These are phyloP conservation scores for Jasminum sambac DNA, from an alignment of 257 asterid species.

Conservation along the genomic window DNA sequence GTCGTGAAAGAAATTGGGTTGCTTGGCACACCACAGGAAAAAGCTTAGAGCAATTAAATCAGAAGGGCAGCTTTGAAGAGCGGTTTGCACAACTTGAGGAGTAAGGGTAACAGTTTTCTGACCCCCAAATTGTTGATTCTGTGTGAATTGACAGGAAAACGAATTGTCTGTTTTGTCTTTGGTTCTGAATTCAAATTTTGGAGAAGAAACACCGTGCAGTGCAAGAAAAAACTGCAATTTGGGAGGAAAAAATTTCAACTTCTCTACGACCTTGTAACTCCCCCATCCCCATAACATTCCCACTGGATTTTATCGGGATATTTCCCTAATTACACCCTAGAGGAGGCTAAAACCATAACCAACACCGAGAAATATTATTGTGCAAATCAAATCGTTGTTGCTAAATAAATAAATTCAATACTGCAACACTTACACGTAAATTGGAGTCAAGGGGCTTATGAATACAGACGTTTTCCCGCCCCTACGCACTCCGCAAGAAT, in stretches of 20 bases:
- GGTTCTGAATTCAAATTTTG: slow-evolving; percentile 16
- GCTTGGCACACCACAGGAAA: slow-evolving; percentile 76
- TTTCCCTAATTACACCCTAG: too few relatives aligned
- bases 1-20: slow-evolving; percentile 66
- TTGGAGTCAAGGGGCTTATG: too few relatives aligned
- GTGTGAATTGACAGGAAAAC: slow-evolving; percentile 17
- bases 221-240: slow-evolving; percentile 33
- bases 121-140: slow-evolving; percentile 21
- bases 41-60: slow-evolving; percentile 60
- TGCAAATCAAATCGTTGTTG: too few relatives aligned
- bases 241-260: slow-evolving; percentile 18
- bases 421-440: too few relatives aligned
- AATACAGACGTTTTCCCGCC: too few relatives aligned
- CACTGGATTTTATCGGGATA: slow-evolving; percentile 11
- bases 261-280: slow-evolving; percentile 26
- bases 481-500: too few relatives aligned
- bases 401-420: too few relatives aligned
- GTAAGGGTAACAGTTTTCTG: slow-evolving; percentile 30
- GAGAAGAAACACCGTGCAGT: slow-evolving; percentile 34
- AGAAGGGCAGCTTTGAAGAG: slow-evolving; percentile 52
- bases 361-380: too few relatives aligned
- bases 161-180: slow-evolving; percentile 11
- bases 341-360: too few relatives aligned
- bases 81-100: slow-evolving; percentile 50
- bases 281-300: slow-evolving; percentile 29